A percentile compares a stretch with the other conserved stretches of the same genome.
phyloP scores from a whole-genome alignment of 352 stramenopile species.

The Globisporangium perplexum region DNA sequence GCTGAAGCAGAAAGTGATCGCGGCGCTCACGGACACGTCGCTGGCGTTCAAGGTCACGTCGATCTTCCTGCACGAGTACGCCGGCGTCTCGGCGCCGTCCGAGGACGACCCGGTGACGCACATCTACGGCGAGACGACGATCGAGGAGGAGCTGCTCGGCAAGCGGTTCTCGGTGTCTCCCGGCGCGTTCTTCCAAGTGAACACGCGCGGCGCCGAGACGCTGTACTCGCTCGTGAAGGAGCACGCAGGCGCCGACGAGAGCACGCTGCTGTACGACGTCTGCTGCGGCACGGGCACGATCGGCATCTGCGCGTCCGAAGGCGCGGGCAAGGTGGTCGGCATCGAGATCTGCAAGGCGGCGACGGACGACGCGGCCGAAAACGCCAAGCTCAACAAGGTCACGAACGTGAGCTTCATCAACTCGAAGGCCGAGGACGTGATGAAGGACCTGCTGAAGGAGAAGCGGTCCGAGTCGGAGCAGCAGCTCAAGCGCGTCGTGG shows the following conservation, averaged over 20 bases:
- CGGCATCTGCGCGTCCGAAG: conserved; percentile 90
- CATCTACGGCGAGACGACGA: conserved; percentile 57
- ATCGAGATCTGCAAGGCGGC: conserved; percentile 88
- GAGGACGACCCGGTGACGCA: conserved; percentile 87
- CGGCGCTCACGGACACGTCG: conserved; percentile 32
- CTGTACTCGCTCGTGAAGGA: conserved; percentile 96
- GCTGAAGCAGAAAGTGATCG: conserved; percentile 39
- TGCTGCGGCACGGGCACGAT: conserved; percentile 99
- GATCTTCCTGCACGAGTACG: conserved; percentile 92
- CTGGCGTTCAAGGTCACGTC: conserved; percentile 69
- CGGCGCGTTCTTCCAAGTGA: conserved; percentile 95
- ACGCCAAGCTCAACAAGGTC: conserved; percentile 82
- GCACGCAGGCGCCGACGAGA: conserved; percentile 55
- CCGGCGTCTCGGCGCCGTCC: conserved; percentile 81
- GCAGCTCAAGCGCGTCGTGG: conserved; percentile 81
- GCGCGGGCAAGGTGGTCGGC: conserved; percentile 72
- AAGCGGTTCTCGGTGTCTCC: conserved; percentile 90
- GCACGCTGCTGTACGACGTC: conserved; percentile 95
- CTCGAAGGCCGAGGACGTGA: conserved; percentile 89
- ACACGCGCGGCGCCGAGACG: conserved; percentile 92
- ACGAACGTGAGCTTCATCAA: conserved; percentile 89
- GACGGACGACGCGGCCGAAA: conserved; percentile 87
- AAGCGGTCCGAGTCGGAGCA: conserved; percentile 51
- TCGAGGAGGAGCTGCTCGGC: conserved; percentile 85
- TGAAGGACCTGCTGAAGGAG: conserved; percentile 69